A percentile compares a stretch with the other conserved stretches of the same genome.
Evolutionary conservation across 2,329 filamentous ascomycete genomes (phyloP).

Genomic region (Xylariomycetidae sp.): DNA sequence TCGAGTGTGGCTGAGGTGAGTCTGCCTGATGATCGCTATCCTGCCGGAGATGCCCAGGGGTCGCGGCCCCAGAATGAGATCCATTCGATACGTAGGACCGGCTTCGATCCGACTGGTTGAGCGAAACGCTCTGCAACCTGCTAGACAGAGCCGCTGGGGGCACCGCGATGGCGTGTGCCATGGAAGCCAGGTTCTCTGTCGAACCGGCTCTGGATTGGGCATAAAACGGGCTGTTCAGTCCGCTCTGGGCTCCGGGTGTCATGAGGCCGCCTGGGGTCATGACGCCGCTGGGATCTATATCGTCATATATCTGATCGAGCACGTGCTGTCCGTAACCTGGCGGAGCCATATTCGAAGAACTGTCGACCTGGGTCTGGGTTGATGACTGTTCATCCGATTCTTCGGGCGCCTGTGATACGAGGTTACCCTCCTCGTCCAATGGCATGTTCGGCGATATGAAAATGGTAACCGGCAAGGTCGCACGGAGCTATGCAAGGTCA

Average conservation of each 20-base stretch:
- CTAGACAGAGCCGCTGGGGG: slow-evolving; percentile 55
- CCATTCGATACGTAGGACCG: slow-evolving; percentile 41
- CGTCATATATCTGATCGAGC: slow-evolving; percentile 85
- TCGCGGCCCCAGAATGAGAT: slow-evolving; percentile 38
- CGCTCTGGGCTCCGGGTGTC: slow-evolving; percentile 57
- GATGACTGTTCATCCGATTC: slow-evolving; percentile 19
- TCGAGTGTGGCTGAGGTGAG: slow-evolving; percentile 39
- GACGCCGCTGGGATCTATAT: slow-evolving; percentile 76
- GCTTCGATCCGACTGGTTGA: slow-evolving; percentile 42
- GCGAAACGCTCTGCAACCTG: slow-evolving; percentile 65
- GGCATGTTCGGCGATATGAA: slow-evolving; percentile 95
- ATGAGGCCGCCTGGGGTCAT: slow-evolving; percentile 67
- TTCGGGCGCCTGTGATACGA: slow-evolving; percentile 58
- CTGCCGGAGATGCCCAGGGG: slow-evolving; percentile 35
- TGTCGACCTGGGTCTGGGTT: no score
- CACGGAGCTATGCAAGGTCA: slow-evolving; percentile 58
- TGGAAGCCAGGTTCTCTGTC: slow-evolving; percentile 68
- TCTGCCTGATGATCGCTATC: slow-evolving; percentile 30
- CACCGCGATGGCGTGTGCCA: slow-evolving; percentile 42
- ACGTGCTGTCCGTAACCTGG: slow-evolving; percentile 88
- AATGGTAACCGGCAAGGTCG: slow-evolving; percentile 83
- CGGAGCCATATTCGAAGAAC: slow-evolving; percentile 68
- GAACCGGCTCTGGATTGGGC: slow-evolving; percentile 71
- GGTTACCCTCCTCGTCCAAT: slow-evolving; percentile 79
- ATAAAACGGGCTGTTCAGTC: slow-evolving; percentile 77